Evolutionary conservation across 202 grass and related monocot genomes (phyloP), one percentile per base, ranked within the genome.

Genomic region (Eragrostis tef): DNA sequence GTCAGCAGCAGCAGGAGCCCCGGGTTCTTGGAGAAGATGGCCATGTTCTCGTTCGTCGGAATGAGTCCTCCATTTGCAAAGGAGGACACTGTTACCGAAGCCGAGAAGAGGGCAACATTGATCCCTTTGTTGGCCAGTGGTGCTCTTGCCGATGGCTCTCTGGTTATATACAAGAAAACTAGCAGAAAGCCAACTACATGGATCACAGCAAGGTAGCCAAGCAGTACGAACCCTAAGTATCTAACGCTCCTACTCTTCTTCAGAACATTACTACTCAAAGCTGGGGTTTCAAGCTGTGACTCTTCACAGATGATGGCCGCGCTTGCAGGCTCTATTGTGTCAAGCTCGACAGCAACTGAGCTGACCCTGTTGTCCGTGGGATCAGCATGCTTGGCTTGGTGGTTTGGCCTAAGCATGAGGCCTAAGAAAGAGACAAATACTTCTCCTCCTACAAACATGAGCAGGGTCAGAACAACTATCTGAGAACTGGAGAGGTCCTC

Each of bases 1-100:
- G 46, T 41, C 42, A 85, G 34, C 24, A 92, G 42, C 16, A 94
- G 60, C 7, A 92, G 83, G 27, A 94, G 81, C 20, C 87, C 87
- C 9, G 85, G 27, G 46, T 88, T 86, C 59, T 74, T 79, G 27
- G 50, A 57, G 70, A 94, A 94, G 42, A 86, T 77, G 41, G 34
- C 46, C 92, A 94, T 92, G 74, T 90, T 90, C 75, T 94, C 92
- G 17, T 89, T 92, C 11, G 87, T 90, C 0, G 87, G 78, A 34
- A 92, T 63, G 10, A 94, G 72, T 12, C 92, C 87, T 12, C 52
- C 84, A 22, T 94, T 94, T 6, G 92, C 89, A 34, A 86, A 92
- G 34, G 87, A 90, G 2, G 87, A 84, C 3, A 92, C 75, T 0
- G 82, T 83, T 20, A 80, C 31, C 1, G 82, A 86, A 0, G 81